phyloP scores from a whole-genome alignment of 495 filamentous ascomycete genomes.

The Aspergillus indologenus region DNA sequence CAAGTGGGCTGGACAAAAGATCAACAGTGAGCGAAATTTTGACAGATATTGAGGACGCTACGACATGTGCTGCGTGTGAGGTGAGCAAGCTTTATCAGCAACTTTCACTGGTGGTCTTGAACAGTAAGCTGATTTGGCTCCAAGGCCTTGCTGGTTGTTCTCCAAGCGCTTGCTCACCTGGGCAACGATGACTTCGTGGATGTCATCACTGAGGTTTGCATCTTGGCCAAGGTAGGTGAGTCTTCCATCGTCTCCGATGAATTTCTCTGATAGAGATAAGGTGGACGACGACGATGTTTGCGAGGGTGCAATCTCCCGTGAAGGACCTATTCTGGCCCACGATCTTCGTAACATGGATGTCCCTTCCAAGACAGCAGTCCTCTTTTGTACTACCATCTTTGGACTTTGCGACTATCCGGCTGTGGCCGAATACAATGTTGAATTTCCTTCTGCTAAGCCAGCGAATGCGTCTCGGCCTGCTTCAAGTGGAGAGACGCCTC shows the following conservation, averaged over 20 bases:
- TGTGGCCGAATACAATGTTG: conserved; percentile 1
- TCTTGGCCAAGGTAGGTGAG: neutral
- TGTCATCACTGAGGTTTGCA: conserved; percentile 5
- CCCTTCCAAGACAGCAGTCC: conserved; percentile 3
- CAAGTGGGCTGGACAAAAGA: neutral
- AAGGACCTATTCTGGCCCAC: conserved; percentile 3
- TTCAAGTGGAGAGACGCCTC: neutral
- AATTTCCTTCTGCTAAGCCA: conserved; percentile 1
- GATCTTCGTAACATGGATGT: neutral
- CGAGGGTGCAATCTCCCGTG: neutral
- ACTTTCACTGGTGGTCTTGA: no score
- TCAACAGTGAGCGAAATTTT: conserved; percentile 1
- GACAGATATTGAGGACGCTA: conserved; percentile 1
- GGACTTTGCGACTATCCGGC: conserved; percentile 1
- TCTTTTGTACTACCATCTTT: conserved; percentile 4
- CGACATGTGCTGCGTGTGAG: neutral
- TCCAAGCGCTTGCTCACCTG: conserved; percentile 4
- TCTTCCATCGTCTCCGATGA: neutral
- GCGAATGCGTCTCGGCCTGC: conserved; percentile 1
- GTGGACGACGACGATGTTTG: conserved; percentile 4
- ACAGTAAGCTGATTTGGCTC: neutral
- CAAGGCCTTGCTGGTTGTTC: neutral
- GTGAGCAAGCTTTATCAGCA: neutral
- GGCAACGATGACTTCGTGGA: conserved; percentile 5
- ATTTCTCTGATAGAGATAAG: neutral